Evolutionary conservation across 148 eudicot genomes (phyloP).

Genomic region (Cornus controversa): DNA sequence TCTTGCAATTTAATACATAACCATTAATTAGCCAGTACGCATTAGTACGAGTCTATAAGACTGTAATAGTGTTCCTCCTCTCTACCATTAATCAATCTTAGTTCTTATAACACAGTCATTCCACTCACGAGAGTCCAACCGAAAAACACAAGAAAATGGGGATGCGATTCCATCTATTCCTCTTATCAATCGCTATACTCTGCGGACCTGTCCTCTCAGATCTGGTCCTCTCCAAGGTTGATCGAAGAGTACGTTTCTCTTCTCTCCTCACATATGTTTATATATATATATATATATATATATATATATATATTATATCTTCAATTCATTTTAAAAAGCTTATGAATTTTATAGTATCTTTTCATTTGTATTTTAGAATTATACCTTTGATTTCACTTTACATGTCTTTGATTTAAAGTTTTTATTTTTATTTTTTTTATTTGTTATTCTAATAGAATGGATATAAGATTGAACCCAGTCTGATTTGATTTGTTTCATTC

Average conservation of each 20-base stretch:
- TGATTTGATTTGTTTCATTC: background rate
- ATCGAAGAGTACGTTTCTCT: slow-evolving; percentile 65
- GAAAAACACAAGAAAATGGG: slow-evolving; percentile 12
- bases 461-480: background rate
- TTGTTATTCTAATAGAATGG: background rate
- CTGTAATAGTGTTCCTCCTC: too few relatives aligned
- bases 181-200: slow-evolving; percentile 30
- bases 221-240: slow-evolving; percentile 78
- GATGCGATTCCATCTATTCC: slow-evolving; percentile 38
- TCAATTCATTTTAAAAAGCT: too few relatives aligned
- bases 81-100: too few relatives aligned
- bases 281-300: background rate
- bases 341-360: too few relatives aligned
- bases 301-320: background rate
- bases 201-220: slow-evolving; percentile 56
- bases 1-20: too few relatives aligned
- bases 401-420: background rate
- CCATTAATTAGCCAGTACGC: too few relatives aligned
- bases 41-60: too few relatives aligned
- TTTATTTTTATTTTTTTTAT: too few relatives aligned
- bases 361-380: background rate
- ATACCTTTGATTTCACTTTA: background rate
- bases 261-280: background rate
- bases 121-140: too few relatives aligned
- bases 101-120: too few relatives aligned